Percentiles rank a stretch among this genome's conserved stretches.
Evolutionary conservation across 1,284 basidiomycete species (phyloP).

Genomic region (Apiotrichum laibachii): DNA sequence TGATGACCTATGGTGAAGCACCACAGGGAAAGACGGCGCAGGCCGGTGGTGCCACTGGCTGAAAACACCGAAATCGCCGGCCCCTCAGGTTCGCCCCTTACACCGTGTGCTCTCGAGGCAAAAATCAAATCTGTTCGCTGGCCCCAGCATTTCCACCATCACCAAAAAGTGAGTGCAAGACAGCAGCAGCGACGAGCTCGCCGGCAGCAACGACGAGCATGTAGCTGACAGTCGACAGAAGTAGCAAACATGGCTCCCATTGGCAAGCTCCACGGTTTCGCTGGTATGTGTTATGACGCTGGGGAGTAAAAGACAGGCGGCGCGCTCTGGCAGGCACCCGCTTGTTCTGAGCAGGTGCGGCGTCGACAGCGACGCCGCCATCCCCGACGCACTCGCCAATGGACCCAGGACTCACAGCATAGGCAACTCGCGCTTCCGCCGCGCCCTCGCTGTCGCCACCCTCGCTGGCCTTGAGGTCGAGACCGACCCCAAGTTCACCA

Average conservation of each 20-base stretch:
- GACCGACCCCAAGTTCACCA: constrained; percentile 63
- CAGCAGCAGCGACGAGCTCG: not conserved
- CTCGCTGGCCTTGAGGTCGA: constrained; percentile 68
- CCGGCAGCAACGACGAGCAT: not conserved
- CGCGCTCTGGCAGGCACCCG: not conserved
- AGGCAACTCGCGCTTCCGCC: constrained; percentile 50
- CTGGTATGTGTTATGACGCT: constrained; percentile 26
- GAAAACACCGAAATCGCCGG: no score
- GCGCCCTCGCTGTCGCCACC: constrained; percentile 73
- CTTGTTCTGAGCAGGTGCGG: no score
- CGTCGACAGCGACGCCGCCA: no score
- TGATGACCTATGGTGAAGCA: no score
- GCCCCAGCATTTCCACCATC: not conserved
- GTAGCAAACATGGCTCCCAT: constrained; percentile 37
- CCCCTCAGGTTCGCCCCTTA: no score
- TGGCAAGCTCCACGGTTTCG: constrained; percentile 40
- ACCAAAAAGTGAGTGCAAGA: constrained; percentile 21
- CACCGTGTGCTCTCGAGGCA: no score
- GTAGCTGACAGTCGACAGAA: not conserved
- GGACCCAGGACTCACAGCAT: not conserved
- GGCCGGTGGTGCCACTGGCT: no score
- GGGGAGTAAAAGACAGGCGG: not conserved
- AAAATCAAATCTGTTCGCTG: no score
- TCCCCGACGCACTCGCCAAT: no score
- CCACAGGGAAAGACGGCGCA: no score